Evolutionary conservation across 352 stramenopile genomes (phyloP).

Genomic region (Thraustochytrium striatum): DNA sequence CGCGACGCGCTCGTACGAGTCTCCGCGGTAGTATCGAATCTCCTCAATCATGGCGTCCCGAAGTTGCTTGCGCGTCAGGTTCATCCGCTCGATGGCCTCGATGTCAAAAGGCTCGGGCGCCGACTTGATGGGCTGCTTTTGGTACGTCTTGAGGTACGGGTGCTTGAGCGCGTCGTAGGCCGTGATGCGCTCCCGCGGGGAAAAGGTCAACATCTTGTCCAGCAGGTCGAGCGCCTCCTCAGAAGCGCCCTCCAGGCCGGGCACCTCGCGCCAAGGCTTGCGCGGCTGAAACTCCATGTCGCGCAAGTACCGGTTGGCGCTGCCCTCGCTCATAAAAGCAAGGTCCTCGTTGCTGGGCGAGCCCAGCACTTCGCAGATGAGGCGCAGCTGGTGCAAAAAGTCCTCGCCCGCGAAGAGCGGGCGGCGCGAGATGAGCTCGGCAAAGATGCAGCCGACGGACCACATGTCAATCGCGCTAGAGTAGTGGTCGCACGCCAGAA

Average conservation of each 20-base stretch:
- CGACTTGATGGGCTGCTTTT: conserved; percentile 18
- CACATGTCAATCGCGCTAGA: conserved; percentile 97
- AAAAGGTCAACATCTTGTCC: conserved; percentile 76
- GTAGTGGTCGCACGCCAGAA: conserved; percentile 88
- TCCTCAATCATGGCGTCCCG: conserved; percentile 44
- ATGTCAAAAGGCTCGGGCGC: conserved; percentile 38
- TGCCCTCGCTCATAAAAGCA: conserved; percentile 84
- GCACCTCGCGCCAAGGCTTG: conserved; percentile 32
- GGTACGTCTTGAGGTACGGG: conserved; percentile 67
- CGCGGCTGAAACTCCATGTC: conserved; percentile 14
- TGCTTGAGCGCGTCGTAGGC: conserved; percentile 73
- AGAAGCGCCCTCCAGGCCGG: conserved; percentile 41
- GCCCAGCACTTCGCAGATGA: conserved; percentile 85
- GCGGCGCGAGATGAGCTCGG: conserved; percentile 74
- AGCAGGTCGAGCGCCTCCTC: conserved; percentile 70
- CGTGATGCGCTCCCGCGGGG: conserved; percentile 75
- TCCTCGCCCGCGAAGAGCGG: conserved; percentile 89
- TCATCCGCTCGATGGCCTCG: conserved; percentile 44
- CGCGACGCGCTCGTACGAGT: conserved; percentile 1
- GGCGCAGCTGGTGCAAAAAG: conserved; percentile 98
- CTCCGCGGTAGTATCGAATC: conserved; percentile 31
- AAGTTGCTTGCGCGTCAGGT: conserved; percentile 36
- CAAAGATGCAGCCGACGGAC: conserved; percentile 96
- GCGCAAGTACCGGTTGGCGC: conserved; percentile 56
- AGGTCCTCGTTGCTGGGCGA: conserved; percentile 77